These are phyloP conservation scores for Epichloe sp. DNA, from an alignment of 2,329 filamentous ascomycete genomes.

Conservation along the genomic window DNA sequence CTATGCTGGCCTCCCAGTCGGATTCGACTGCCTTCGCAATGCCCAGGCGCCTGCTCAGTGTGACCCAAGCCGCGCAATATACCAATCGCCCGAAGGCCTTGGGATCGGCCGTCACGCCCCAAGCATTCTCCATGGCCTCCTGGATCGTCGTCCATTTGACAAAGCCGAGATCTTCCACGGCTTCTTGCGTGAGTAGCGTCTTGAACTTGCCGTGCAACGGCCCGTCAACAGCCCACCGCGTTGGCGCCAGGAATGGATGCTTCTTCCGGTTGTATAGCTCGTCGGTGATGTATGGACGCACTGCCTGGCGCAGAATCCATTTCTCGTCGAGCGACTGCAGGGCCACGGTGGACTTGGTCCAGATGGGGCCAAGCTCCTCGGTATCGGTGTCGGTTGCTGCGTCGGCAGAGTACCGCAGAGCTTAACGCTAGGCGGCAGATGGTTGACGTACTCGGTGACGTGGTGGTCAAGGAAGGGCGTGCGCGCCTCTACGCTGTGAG, in stretches of 20 bases:
- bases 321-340: slow-evolving; percentile 28
- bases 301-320: slow-evolving; percentile 37
- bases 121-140: slow-evolving; percentile 23
- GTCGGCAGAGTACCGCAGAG: not conserved
- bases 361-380: not conserved
- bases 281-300: slow-evolving; percentile 34
- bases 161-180: slow-evolving; percentile 26
- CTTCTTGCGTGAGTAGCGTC: slow-evolving; percentile 21
- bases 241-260: slow-evolving; percentile 35
- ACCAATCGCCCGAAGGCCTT: slow-evolving; percentile 17
- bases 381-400: not conserved
- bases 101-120: slow-evolving; percentile 21
- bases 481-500: slow-evolving; percentile 21
- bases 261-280: slow-evolving; percentile 38
- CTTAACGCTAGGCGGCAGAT: slow-evolving; percentile 7
- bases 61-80: too few relatives aligned
- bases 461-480: slow-evolving; percentile 19
- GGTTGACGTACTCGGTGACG: slow-evolving; percentile 10
- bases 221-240: slow-evolving; percentile 25
- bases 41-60: too few relatives aligned
- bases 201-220: slow-evolving; percentile 25
- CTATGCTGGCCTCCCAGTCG: too few relatives aligned
- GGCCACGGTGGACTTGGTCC: not conserved
- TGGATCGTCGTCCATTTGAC: slow-evolving; percentile 23
- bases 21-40: too few relatives aligned